Evolutionary conservation across 352 stramenopile genomes (phyloP), one percentile per base, ranked within the genome.

Genomic region (Globisporangium okanoganense): DNA sequence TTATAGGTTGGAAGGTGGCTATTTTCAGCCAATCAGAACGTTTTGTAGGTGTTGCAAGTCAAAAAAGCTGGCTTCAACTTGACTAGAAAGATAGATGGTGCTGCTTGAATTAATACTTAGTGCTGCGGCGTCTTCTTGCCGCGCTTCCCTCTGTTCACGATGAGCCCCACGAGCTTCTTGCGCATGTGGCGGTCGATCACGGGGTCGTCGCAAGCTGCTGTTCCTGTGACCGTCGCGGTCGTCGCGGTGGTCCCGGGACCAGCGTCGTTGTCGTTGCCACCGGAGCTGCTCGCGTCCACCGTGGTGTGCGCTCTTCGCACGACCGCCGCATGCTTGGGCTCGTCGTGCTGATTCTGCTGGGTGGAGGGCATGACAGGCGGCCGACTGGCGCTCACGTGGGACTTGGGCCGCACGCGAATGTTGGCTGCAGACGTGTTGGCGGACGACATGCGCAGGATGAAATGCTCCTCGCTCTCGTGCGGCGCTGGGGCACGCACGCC

Each of bases 161-260:
- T 75, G n/a, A 94, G 70, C 3, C 79, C 82, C 13, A 91, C 78
- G 45, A 92, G 73, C 61, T 94, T 92, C 75, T 92, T 94, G 65
- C 82, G 79, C 80, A 87, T 94, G 58, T 76, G 41, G 7, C 81
- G 77, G 54, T 91, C 79, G 56, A 91, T 92, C 45, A 92, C 78
- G 22, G 78, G 66, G 24, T 92, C 85, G 9, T 92, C 79, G 24
- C 65, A 72, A 2, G 56, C 35, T 31, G n/a, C 33, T 40, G 25
- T 25, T 44, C 45, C 44, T 35, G 56, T 52, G 29, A 18, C 22
- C 43, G 63, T 59, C 18, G 48, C 51, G 13, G 12, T 41, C 16
- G 22, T 41, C 9, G 25, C 36, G 18, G 36, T 51, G 20, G 29
- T n/a, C 13, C n/a, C 54, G 5, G 25, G 41, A 25, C 14, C 29